phyloP scores from a whole-genome alignment of 1,284 basidiomycete genomes.

The Wallemia ichthyophaga region DNA sequence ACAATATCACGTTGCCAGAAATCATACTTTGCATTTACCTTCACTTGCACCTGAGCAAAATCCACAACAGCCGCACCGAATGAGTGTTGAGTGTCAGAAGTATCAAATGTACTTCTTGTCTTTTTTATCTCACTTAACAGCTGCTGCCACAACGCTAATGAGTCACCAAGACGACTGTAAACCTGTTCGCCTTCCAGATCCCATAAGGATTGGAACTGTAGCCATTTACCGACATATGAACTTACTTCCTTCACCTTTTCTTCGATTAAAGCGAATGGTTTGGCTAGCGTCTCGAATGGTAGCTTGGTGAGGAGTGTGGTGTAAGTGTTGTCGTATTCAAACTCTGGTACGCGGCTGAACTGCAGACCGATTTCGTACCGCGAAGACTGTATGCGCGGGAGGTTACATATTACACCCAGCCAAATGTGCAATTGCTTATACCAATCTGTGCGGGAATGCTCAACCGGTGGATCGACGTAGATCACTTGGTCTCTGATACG shows the following conservation, averaged over 20 bases:
- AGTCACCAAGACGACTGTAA: slow-evolving; percentile 76
- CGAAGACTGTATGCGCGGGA: slow-evolving; percentile 67
- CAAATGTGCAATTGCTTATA: slow-evolving; percentile 68
- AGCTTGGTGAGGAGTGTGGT: slow-evolving; percentile 36
- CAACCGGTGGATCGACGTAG: slow-evolving; percentile 89
- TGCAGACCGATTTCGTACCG: slow-evolving; percentile 84
- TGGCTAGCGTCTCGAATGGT: slow-evolving; percentile 38
- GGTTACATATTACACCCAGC: slow-evolving; percentile 68
- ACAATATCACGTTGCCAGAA: slow-evolving; percentile 88
- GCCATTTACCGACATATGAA: slow-evolving; percentile 84
- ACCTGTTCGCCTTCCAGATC: slow-evolving; percentile 91
- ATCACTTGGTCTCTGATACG: slow-evolving; percentile 96
- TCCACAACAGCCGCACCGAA: slow-evolving; percentile 85
- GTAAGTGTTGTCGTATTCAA: not conserved
- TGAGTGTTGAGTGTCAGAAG: slow-evolving; percentile 63
- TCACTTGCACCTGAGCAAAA: slow-evolving; percentile 87
- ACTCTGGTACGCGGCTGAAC: slow-evolving; percentile 21
- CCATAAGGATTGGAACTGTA: slow-evolving; percentile 96
- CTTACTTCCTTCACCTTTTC: slow-evolving; percentile 55
- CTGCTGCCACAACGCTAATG: slow-evolving; percentile 73
- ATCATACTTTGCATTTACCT: slow-evolving; percentile 96
- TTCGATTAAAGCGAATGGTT: slow-evolving; percentile 65
- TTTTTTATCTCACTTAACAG: slow-evolving; percentile 87
- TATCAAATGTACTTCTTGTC: slow-evolving; percentile 83
- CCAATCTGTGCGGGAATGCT: slow-evolving; percentile 73